A percentile compares a stretch with the other conserved stretches of the same genome.
These are phyloP conservation scores for Hypoxylon sp. DNA, from an alignment of 2,329 filamentous ascomycete genomes.

Conservation along the genomic window DNA sequence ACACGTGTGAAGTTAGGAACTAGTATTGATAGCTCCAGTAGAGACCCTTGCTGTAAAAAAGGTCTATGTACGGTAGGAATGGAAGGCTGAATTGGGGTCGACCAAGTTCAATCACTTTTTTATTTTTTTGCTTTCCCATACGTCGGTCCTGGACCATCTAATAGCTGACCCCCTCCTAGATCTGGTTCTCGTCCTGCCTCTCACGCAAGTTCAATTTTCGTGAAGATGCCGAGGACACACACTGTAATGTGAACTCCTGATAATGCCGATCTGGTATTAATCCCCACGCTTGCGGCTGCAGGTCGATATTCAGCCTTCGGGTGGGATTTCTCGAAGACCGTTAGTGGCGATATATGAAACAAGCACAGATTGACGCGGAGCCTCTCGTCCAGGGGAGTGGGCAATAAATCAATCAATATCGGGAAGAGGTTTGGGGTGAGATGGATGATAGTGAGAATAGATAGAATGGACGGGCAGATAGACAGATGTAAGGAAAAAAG, in stretches of 20 bases:
- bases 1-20: conserved; percentile 39
- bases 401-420: conserved; percentile 41
- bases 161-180: conserved; percentile 21
- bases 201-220: conserved; percentile 32
- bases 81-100: conserved; percentile 15
- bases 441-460: conserved; percentile 16
- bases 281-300: conserved; percentile 41
- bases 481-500: conserved; percentile 21
- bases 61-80: conserved; percentile 2
- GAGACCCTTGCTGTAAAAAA: conserved; percentile 27
- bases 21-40: conserved; percentile 30
- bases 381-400: conserved; percentile 29
- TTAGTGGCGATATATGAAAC: conserved; percentile 43
- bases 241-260: conserved; percentile 30
- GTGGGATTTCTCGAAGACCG: conserved; percentile 34
- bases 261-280: conserved; percentile 42
- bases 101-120: conserved; percentile 18
- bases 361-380: conserved; percentile 30
- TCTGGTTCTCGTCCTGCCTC: conserved; percentile 27
- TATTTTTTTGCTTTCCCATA: conserved; percentile 18
- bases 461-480: conserved; percentile 28
- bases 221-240: conserved; percentile 36
- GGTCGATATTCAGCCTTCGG: conserved; percentile 46
- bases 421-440: conserved; percentile 7
- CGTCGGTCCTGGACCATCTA: conserved; percentile 32